phyloP scores from a whole-genome alignment of 2,329 filamentous ascomycete genomes.

The Nannizziopsis barbatae region DNA sequence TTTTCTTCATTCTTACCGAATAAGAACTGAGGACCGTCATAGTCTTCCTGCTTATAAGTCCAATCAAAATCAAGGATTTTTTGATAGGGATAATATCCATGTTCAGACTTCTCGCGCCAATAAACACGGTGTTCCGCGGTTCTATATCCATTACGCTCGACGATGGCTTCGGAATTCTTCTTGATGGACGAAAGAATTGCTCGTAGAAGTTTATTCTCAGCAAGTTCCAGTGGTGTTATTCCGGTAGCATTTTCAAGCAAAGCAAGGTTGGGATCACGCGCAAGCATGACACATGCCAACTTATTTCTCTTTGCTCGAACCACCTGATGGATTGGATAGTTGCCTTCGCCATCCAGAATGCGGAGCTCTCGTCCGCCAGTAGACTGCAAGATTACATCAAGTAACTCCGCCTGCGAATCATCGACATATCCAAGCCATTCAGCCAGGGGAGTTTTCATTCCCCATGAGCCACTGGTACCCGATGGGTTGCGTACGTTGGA shows the following conservation, averaged over 20 bases:
- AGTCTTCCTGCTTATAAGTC: background rate
- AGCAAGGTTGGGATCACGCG: conserved; percentile 48
- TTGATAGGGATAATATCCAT: too few relatives aligned
- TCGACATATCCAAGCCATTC: conserved; percentile 18
- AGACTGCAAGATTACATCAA: conserved; percentile 37
- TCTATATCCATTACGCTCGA: background rate
- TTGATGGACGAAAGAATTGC: background rate
- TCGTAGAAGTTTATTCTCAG: conserved; percentile 6
- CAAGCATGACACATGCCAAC: conserved; percentile 44
- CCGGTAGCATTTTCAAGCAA: conserved; percentile 66
- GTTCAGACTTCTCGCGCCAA: too few relatives aligned
- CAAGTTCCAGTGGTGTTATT: conserved; percentile 50
- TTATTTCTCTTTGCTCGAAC: conserved; percentile 41
- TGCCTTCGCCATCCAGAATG: conserved; percentile 35
- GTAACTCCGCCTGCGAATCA: conserved; percentile 24
- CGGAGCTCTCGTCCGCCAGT: conserved; percentile 36
- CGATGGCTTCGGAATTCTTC: background rate
- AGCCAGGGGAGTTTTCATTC: conserved; percentile 11
- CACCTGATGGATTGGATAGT: conserved; percentile 33
- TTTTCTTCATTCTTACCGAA: background rate
- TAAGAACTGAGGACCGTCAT: conserved; percentile 1
- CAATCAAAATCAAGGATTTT: background rate
- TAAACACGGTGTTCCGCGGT: too few relatives aligned
- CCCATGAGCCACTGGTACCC: background rate
- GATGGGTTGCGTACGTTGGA: background rate